phyloP scores from a whole-genome alignment of 2,329 filamentous ascomycete genomes.

The Neofusicoccum kwambonambiense region DNA sequence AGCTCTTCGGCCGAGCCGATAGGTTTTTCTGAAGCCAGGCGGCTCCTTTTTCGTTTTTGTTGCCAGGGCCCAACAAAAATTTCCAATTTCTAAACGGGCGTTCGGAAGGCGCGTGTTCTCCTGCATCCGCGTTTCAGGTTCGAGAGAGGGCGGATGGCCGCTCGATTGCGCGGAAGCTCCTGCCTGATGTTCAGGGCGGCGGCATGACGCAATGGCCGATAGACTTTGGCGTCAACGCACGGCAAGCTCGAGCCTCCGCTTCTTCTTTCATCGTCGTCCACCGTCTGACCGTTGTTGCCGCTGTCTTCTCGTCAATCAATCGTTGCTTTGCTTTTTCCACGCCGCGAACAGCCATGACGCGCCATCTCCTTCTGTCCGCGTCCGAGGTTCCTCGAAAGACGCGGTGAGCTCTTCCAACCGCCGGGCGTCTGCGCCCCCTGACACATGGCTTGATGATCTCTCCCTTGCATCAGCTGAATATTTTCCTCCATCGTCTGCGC shows the following conservation, averaged over 20 bases:
- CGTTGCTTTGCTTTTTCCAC: neutral
- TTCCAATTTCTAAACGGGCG: neutral
- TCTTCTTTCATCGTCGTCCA: neutral
- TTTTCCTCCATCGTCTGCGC: neutral
- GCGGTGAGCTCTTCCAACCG: neutral
- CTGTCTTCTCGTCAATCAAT: neutral
- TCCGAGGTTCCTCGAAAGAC: neutral
- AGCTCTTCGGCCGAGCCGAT: neutral
- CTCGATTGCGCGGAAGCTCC: neutral
- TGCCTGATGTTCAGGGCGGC: neutral
- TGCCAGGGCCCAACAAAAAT: neutral
- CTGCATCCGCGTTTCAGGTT: neutral
- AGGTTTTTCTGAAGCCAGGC: neutral
- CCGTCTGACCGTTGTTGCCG: neutral
- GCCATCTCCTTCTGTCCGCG: neutral
- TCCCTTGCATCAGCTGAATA: conserved; percentile 16
- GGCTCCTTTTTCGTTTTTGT: neutral
- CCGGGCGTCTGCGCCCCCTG: neutral
- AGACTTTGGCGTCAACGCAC: neutral
- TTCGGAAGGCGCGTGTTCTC: neutral
- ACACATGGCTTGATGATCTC: neutral
- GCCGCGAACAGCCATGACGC: neutral
- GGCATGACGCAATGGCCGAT: neutral
- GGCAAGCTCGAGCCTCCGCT: neutral
- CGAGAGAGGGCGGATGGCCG: neutral